These are phyloP conservation scores for Phytophthora lateralis DNA, from an alignment of 352 stramenopile genomes.

Conservation along the genomic window DNA sequence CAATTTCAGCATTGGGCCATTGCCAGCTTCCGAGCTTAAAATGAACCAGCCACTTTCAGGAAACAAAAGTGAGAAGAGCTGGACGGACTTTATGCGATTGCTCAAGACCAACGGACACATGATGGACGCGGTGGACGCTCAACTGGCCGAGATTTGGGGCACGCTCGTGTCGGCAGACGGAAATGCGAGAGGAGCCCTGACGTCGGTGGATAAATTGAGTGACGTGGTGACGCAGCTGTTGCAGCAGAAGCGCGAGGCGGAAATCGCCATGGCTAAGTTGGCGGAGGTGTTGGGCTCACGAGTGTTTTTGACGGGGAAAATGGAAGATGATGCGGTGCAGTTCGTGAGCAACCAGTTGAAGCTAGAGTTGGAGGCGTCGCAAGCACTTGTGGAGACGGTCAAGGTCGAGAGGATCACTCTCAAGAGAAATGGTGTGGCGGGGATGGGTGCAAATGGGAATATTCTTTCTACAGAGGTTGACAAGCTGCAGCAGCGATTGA, in stretches of 20 bases:
- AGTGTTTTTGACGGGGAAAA: constrained; percentile 39
- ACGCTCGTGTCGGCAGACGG: constrained; percentile 25
- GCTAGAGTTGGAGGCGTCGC: constrained; percentile 32
- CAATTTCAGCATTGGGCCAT: constrained; percentile 31
- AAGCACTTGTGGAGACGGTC: constrained; percentile 29
- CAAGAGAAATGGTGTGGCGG: constrained; percentile 7
- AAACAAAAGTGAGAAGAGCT: constrained; percentile 35
- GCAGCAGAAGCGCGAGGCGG: constrained; percentile 50
- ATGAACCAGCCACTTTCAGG: constrained; percentile 24
- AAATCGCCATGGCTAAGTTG: constrained; percentile 40
- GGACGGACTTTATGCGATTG: constrained; percentile 43
- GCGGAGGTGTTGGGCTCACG: constrained; percentile 38
- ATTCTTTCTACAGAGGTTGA: constrained; percentile 14
- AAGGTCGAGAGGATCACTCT: constrained; percentile 18
- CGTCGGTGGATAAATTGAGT: constrained; percentile 32
- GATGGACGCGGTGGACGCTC: constrained; percentile 35
- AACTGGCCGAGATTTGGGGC: constrained; percentile 34
- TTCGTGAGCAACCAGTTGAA: constrained; percentile 41
- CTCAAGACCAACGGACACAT: constrained; percentile 35
- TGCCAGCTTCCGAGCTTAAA: constrained; percentile 26
- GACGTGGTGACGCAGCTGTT: constrained; percentile 40
- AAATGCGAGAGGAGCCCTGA: constrained; percentile 15
- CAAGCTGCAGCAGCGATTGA: constrained; percentile 38
- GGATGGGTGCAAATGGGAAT: neutral
- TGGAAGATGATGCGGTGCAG: constrained; percentile 39